Conservation (phyloP, 768 basidiomycete species). For the Leccinum truebloodii region DNA sequence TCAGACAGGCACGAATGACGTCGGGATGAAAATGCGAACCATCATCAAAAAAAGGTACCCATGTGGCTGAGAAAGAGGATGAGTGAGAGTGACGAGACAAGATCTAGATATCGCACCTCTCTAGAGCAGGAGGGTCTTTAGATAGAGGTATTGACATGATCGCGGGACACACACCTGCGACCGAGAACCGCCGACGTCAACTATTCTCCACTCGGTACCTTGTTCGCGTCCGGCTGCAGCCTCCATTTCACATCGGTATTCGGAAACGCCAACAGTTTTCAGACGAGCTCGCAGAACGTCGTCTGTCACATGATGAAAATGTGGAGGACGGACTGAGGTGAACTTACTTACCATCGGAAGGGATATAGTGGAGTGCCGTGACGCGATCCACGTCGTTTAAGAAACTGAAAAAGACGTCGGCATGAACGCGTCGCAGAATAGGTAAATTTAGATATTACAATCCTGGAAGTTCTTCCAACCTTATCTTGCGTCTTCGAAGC, state of each 20-base stretch:
- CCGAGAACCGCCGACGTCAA: constrained; percentile 54
- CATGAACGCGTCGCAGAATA: background rate
- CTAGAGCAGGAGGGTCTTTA: constrained; percentile 26
- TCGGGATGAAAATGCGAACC: constrained; percentile 29
- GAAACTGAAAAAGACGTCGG: constrained; percentile 35
- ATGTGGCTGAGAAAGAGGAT: constrained; percentile 38
- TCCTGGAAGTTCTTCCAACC: constrained; percentile 52
- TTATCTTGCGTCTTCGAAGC: constrained; percentile 43
- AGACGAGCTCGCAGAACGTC: constrained; percentile 54
- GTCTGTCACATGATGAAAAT: constrained; percentile 34
- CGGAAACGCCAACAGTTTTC: constrained; percentile 74
- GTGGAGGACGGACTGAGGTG: background rate
- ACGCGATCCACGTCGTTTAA: constrained; percentile 53
- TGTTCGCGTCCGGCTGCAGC: constrained; percentile 50
- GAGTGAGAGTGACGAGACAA: constrained; percentile 10
- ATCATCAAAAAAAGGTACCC: constrained; percentile 59
- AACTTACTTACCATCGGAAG: constrained; percentile 43
- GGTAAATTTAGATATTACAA: constrained; percentile 37
- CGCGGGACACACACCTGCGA: constrained; percentile 42
- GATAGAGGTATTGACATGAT: constrained; percentile 1
- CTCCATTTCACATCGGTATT: constrained; percentile 83
- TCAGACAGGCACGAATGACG: background rate
- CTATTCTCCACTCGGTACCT: constrained; percentile 56
- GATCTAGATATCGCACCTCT: constrained; percentile 30
- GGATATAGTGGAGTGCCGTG: constrained; percentile 44